These are phyloP conservation scores for Cinchona pubescens DNA, from an alignment of 257 asterid species.

Conservation along the genomic window DNA sequence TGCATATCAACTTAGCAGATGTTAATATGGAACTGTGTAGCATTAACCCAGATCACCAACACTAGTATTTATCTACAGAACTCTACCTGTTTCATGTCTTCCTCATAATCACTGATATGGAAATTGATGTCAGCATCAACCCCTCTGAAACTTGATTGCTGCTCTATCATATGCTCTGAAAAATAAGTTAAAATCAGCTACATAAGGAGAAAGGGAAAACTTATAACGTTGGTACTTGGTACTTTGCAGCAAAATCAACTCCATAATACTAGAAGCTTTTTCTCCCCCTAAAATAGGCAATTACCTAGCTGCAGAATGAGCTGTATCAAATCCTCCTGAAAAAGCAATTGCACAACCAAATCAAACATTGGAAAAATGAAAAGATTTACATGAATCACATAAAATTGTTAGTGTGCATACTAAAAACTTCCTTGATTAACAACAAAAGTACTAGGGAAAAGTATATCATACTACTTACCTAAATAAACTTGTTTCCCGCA, in stretches of 20 bases:
- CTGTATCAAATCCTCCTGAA: constrained; percentile 96
- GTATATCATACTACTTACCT: constrained; percentile 38
- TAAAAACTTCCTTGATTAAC: background rate
- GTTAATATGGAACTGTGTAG: background rate
- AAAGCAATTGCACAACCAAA: constrained; percentile 11
- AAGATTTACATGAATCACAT: background rate
- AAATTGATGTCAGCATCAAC: constrained; percentile 85
- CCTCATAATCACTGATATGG: constrained; percentile 58
- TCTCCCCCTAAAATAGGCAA: background rate
- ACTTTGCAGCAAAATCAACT: background rate
- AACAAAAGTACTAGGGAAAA: background rate
- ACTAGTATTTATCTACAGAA: background rate
- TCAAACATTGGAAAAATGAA: background rate
- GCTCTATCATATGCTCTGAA: constrained; percentile 84
- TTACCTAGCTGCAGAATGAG: constrained; percentile 92
- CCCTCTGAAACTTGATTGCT: constrained; percentile 84
- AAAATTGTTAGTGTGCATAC: background rate
- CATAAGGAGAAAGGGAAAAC: background rate
- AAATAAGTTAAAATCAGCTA: background rate
- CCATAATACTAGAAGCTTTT: background rate
- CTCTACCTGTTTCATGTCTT: constrained; percentile 68
- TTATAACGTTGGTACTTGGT: background rate
- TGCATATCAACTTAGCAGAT: constrained; percentile 31
- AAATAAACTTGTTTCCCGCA: constrained; percentile 94
- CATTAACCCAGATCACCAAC: background rate